Percentiles rank a stretch among this genome's conserved stretches.
Conservation (phyloP, 345 rosid genomes). For the Hirschfeldia incana region DNA sequence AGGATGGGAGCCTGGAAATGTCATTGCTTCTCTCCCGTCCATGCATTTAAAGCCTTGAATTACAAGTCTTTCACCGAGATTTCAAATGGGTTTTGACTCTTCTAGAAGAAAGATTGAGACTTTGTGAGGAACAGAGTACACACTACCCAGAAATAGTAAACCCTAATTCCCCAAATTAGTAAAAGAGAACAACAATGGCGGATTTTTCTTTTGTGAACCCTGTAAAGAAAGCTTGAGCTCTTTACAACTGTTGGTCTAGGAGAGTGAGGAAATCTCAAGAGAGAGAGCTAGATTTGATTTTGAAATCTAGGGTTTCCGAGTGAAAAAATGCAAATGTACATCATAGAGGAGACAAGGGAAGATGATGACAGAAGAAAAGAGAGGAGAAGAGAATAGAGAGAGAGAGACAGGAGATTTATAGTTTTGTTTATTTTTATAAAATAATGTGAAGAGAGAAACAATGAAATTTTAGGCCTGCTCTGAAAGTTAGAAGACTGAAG, state of each 20-base stretch:
- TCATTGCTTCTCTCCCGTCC: constrained; percentile 97
- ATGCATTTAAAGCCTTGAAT: constrained; percentile 69
- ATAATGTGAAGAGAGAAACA: constrained; percentile 13
- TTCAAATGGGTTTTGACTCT: neutral
- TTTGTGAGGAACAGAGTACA: constrained; percentile 11
- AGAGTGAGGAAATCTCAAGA: constrained; percentile 3
- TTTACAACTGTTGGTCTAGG: constrained; percentile 10
- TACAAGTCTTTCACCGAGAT: constrained; percentile 16
- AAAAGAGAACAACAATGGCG: constrained; percentile 25
- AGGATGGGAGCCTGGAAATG: constrained; percentile 64
- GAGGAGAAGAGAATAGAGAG: neutral
- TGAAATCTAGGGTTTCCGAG: constrained; percentile 52
- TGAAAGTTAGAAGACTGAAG: constrained; percentile 35
- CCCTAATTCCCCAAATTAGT: constrained; percentile 23
- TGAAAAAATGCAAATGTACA: constrained; percentile 36
- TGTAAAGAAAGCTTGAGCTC: neutral
- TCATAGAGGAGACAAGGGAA: constrained; percentile 15
- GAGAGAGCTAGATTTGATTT: constrained; percentile 53
- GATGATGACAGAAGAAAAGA: neutral
- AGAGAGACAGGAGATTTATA: neutral
- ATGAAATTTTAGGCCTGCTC: constrained; percentile 29
- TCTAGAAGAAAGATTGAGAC: neutral
- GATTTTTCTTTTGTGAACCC: constrained; percentile 33
- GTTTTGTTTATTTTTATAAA: neutral
- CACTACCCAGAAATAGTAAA: constrained; percentile 18